Conservation (phyloP, 2,329 filamentous ascomycete genomes). For the Hymenoscyphus linearis region DNA sequence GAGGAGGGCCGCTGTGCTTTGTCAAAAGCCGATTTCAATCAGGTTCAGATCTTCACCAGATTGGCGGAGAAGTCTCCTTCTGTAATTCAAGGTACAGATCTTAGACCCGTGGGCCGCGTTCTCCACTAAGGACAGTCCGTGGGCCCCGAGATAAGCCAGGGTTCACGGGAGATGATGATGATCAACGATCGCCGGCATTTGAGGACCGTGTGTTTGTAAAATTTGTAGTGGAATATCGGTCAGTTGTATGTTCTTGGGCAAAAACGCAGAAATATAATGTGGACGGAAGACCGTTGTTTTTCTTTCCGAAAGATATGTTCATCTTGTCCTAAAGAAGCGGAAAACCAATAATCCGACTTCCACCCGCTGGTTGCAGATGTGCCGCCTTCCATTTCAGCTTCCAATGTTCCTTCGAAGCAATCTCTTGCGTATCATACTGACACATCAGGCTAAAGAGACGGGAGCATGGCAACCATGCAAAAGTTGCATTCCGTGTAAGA, state of each 20-base stretch:
- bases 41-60: not conserved
- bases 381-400: slow-evolving; percentile 5
- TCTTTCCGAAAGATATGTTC: not conserved
- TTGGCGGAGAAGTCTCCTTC: not conserved
- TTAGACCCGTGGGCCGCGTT: not conserved
- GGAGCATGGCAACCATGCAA: not conserved
- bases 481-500: not conserved
- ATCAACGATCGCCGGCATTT: not conserved
- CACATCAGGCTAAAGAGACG: not conserved
- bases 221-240: not conserved
- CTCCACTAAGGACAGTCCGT: not conserved
- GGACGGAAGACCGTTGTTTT: not conserved
- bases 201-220: not conserved
- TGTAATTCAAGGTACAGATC: not conserved
- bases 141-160: not conserved
- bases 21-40: not conserved
- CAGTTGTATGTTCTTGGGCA: not conserved
- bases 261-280: not conserved
- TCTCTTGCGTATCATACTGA: not conserved
- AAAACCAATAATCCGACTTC: not conserved
- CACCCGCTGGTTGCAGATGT: not conserved
- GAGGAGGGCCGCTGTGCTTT: not conserved
- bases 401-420: slow-evolving; percentile 1
- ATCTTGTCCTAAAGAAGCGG: not conserved
- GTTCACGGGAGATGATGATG: not conserved